Base-by-base conservation (phyloP, 106 monocot species). In the Apostasia shenzhenica region DNA sequence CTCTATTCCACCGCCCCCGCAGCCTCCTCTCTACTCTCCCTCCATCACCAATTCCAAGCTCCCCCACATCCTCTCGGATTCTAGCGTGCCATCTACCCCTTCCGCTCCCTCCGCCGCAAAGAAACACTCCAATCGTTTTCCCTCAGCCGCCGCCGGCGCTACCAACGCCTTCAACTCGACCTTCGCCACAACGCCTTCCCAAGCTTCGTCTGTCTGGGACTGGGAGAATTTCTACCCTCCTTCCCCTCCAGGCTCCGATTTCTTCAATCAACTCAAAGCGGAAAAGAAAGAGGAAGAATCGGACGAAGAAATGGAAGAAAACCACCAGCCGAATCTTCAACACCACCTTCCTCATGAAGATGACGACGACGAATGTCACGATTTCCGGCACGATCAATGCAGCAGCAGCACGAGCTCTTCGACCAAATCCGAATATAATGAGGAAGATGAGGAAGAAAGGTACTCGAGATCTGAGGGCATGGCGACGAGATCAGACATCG, bases 151-250 rank as follows among this genome's bases (percentile, higher is more conserved):
- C 40, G 38, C 60, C 14, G 56, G 66, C 55, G 69, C 68, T 3
- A 72, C 53, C 50, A 78, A 65, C 68, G 55, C 79, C 12, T 26
- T 26, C 26, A 65, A 71, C 55, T 73, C 68, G 7, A 72, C 53
- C 50, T 80, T 59, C 68, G 55, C 79, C 12, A 53, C 75, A 38
- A 92, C 92, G 5, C 84, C 92, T 1, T 97, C 95, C 7, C 87
- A 87, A 76, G 71, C 89, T 2, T 97, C 97, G 45, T 95, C 95
- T 13, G 80, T 59, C 55, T 95, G 91, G 95, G 86, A 97, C 75
- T 97, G 97, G 97, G 97, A 97, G 72, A 85, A 89, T 52, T 83
- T 87, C 82, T 87, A 84, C 67, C 97, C 97, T 5, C 97, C 97
- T 3, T 92, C 97, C 6, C 97, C 97, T 14, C 97, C 97, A 3